phyloP scores from a whole-genome alignment of 257 asterid genomes.

The Solanum etuberosum region DNA sequence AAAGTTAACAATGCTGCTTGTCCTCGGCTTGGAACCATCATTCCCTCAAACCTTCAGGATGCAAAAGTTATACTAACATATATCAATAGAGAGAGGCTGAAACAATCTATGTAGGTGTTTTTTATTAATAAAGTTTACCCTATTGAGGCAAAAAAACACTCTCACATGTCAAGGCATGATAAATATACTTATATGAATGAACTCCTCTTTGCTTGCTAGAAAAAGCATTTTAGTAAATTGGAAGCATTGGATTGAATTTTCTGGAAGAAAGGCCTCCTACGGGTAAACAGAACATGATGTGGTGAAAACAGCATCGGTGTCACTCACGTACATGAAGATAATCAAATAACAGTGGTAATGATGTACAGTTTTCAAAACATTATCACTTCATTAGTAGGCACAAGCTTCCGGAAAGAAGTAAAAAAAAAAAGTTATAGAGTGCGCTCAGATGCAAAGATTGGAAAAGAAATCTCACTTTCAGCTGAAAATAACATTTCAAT shows the following conservation, averaged over 20 bases:
- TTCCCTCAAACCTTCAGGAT: constrained; percentile 71
- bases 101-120: not conserved
- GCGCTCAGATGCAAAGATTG: not conserved
- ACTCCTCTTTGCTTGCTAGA: not conserved
- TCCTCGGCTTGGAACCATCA: constrained; percentile 89
- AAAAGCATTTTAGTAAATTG: not conserved
- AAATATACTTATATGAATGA: not conserved
- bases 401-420: not conserved
- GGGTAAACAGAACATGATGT: not conserved
- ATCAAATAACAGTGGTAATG: not conserved
- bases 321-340: not conserved
- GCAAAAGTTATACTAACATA: not conserved
- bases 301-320: not conserved
- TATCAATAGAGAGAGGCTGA: not conserved
- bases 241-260: not conserved
- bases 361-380: not conserved
- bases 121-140: not conserved
- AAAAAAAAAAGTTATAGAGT: not conserved
- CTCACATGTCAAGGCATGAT: not conserved
- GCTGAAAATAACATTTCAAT: not conserved
- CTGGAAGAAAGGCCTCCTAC: not conserved
- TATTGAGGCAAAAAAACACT: not conserved
- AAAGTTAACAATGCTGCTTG: constrained; percentile 90
- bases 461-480: not conserved
- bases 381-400: not conserved